Percentiles rank a stretch among this genome's conserved stretches.
Conservation (phyloP, 169 alveolate genomes). For the Babesia bovis region DNA sequence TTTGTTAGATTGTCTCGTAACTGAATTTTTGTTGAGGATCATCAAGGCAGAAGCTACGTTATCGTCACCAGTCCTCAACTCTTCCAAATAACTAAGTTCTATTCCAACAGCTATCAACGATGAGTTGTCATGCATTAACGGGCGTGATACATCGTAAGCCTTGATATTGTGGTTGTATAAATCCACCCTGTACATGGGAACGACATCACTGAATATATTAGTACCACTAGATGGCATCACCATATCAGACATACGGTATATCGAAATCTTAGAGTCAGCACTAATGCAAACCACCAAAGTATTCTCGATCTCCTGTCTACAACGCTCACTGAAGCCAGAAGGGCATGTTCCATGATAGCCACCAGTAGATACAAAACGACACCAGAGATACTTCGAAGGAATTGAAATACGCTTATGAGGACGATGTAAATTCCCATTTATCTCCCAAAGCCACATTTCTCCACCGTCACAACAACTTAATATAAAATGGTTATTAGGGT, state of each 20-base stretch:
- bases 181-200: slow-evolving; percentile 46
- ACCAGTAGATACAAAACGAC: slow-evolving; percentile 15
- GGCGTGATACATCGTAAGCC: slow-evolving; percentile 38
- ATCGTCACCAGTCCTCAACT: slow-evolving; percentile 17
- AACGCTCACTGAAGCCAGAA: slow-evolving; percentile 12
- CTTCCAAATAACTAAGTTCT: slow-evolving; percentile 39
- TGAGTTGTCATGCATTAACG: slow-evolving; percentile 22
- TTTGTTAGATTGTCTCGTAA: neutral
- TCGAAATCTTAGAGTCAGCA: slow-evolving; percentile 17
- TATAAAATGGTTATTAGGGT: slow-evolving; percentile 72
- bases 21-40: neutral
- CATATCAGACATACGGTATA: slow-evolving; percentile 56
- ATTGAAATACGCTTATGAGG: slow-evolving; percentile 37
- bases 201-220: slow-evolving; percentile 29
- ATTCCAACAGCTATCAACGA: slow-evolving; percentile 52
- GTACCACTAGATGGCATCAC: slow-evolving; percentile 42
- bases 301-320: slow-evolving; percentile 19
- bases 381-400: slow-evolving; percentile 40
- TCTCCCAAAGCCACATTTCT: slow-evolving; percentile 66
- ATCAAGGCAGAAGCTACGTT: slow-evolving; percentile 6
- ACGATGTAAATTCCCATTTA: slow-evolving; percentile 43
- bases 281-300: slow-evolving; percentile 37
- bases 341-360: neutral
- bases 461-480: slow-evolving; percentile 79
- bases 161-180: slow-evolving; percentile 55